These are phyloP conservation scores for Harringtonia aguacate DNA, from an alignment of 2,329 filamentous ascomycete species.

Conservation along the genomic window DNA sequence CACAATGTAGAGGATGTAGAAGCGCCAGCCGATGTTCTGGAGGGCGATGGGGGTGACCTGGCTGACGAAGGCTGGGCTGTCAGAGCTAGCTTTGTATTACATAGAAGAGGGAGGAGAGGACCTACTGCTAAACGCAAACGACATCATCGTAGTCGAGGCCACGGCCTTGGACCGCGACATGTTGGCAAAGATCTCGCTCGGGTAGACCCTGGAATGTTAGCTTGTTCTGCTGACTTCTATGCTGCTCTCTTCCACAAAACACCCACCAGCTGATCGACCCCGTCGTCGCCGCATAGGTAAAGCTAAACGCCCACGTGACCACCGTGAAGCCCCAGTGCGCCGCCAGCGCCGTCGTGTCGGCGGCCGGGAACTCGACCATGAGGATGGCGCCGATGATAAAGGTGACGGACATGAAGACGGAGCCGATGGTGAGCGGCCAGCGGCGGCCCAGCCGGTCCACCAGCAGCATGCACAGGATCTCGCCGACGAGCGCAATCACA, in stretches of 20 bases:
- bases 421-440: conserved; percentile 14
- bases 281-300: background rate
- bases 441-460: conserved; percentile 14
- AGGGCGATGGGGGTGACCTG: conserved; percentile 17
- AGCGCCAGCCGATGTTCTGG: conserved; percentile 7
- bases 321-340: conserved; percentile 18
- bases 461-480: conserved; percentile 9
- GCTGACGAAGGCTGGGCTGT: conserved; percentile 12
- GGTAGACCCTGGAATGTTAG: conserved; percentile 8
- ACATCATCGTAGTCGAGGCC: conserved; percentile 14
- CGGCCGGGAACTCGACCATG: conserved; percentile 20
- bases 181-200: conserved; percentile 16
- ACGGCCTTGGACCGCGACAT: conserved; percentile 11
- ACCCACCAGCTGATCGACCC: background rate
- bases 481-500: conserved; percentile 21
- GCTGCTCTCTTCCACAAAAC: too few species aligned
- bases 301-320: conserved; percentile 1
- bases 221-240: background rate
- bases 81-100: too few species aligned
- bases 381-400: background rate
- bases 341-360: background rate
- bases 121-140: conserved; percentile 9
- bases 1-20: conserved; percentile 18
- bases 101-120: too few species aligned
- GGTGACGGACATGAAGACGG: conserved; percentile 11